Conservation (phyloP, 768 basidiomycete genomes). For the Mycena haematopus region DNA sequence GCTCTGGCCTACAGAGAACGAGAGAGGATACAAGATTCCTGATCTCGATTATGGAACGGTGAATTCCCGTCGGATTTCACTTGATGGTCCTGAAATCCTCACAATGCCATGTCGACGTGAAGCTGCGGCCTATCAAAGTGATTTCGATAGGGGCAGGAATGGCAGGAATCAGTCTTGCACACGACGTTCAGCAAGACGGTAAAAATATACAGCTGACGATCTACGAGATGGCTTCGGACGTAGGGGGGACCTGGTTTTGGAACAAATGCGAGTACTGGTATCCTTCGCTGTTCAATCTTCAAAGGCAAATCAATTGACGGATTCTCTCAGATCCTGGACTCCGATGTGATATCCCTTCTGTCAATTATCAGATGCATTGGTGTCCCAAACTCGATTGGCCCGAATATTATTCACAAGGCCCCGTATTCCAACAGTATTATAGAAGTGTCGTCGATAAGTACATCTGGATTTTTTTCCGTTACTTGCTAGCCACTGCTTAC, state of each 20-base stretch:
- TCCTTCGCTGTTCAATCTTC: constrained; percentile 6
- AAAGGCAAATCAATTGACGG: background rate
- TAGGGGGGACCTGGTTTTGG: constrained; percentile 57
- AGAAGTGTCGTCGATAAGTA: constrained; percentile 49
- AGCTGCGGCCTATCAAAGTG: constrained; percentile 45
- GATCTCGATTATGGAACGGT: constrained; percentile 27
- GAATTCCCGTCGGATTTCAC: background rate
- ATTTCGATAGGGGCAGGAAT: constrained; percentile 54
- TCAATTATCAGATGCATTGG: constrained; percentile 36
- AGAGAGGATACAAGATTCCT: constrained; percentile 32
- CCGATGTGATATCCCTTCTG: constrained; percentile 54
- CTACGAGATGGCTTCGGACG: constrained; percentile 52
- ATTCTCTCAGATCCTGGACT: constrained; percentile 39
- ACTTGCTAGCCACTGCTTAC: background rate
- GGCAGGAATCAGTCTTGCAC: constrained; percentile 45
- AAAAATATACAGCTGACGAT: constrained; percentile 50
- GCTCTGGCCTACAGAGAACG: background rate
- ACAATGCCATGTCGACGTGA: background rate
- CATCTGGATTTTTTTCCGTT: background rate
- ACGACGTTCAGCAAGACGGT: constrained; percentile 35
- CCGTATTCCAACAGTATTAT: constrained; percentile 54
- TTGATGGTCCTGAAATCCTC: background rate
- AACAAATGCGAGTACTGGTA: constrained; percentile 39
- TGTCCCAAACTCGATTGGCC: constrained; percentile 50
- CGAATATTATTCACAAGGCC: constrained; percentile 50